phyloP scores from a whole-genome alignment of 176 grass and related monocot genomes.

The Hyparrhenia diplandra region DNA sequence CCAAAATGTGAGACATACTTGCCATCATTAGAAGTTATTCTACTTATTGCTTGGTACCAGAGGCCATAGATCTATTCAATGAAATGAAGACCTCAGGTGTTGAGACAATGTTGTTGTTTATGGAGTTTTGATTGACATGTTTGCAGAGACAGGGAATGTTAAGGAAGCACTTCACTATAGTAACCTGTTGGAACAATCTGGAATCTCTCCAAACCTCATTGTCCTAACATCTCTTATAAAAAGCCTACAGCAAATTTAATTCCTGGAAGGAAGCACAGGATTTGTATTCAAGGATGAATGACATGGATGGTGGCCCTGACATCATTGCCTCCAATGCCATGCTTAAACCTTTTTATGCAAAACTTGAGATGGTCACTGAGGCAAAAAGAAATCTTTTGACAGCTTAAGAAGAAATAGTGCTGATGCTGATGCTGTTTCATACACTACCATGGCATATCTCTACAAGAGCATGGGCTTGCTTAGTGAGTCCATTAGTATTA shows the following conservation, averaged over 20 bases:
- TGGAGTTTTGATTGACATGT: slow-evolving; percentile 56
- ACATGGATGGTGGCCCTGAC: slow-evolving; percentile 55
- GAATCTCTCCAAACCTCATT: slow-evolving; percentile 39
- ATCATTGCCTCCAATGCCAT: slow-evolving; percentile 67
- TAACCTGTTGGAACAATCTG: slow-evolving; percentile 60
- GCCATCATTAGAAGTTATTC: slow-evolving; percentile 57
- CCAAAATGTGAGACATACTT: slow-evolving; percentile 60
- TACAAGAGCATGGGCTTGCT: slow-evolving; percentile 75
- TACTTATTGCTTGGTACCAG: slow-evolving; percentile 36
- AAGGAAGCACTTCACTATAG: slow-evolving; percentile 52
- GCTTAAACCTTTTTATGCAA: slow-evolving; percentile 71
- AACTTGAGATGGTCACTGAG: slow-evolving; percentile 65
- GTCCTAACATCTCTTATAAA: slow-evolving; percentile 64
- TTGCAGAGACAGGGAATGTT: slow-evolving; percentile 53
- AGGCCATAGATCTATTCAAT: slow-evolving; percentile 50
- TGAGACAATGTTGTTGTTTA: slow-evolving; percentile 61
- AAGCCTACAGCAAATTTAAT: slow-evolving; percentile 56
- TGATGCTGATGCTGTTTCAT: slow-evolving; percentile 54
- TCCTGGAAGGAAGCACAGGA: slow-evolving; percentile 68
- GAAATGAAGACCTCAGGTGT: slow-evolving; percentile 57
- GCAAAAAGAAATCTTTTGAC: slow-evolving; percentile 61
- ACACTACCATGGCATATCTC: slow-evolving; percentile 58
- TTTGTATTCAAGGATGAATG: slow-evolving; percentile 58
- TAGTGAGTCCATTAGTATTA: slow-evolving; percentile 40
- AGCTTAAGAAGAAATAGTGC: slow-evolving; percentile 40